Base-by-base conservation (phyloP, 2,329 filamentous ascomycete genomes). In the Diaporthe capsici region DNA sequence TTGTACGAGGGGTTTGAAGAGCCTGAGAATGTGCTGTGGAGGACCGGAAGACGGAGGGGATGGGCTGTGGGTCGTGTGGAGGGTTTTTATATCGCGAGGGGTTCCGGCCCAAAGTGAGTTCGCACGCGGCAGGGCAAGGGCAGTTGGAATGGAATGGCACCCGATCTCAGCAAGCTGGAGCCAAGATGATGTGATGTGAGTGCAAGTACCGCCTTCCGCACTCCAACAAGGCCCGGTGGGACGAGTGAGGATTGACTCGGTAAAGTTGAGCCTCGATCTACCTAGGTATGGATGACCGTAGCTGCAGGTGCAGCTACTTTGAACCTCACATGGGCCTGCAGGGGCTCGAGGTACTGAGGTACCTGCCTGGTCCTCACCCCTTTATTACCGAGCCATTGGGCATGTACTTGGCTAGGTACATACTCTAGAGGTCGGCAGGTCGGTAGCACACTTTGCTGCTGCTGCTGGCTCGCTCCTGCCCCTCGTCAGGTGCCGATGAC, bases 241-340 rank as follows among this genome's bases (percentile, higher is more conserved):
- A 73, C 58, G 58, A 55, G 71, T 73, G 42, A 63, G 58, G 58
- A 49, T 55, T 57, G 42, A 73, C 60, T 70, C 51, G 74, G 60
- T 73, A 61, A 70, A 65, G 61, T 75, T 75, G 74, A 75, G 74
- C 58, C 74, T 75, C 74, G 74, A 74, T 74, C 72, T 74, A 34
- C 34, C 34, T 34, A 34, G 34, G 34, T 34, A 58, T 51, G 49
- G 47, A 51, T 47, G 60, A 73, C 58, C 49, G 28, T 39, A 34
- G 12, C 51, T 53, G 63, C 72, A 74, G 72, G 42, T 53, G 68
- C 73, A 63, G 57, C 25, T 72, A 53, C 49, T 28, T 63, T 9
- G 37, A 17, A 28, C 25, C 42, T n/a, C 70, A 67, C 58, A 57
- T 17, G 49, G 42, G 51, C 73, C 73, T 75, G 57, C 71, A 73